Conservation (phyloP, 495 filamentous ascomycete genomes). For the Haplographium delicatum region DNA sequence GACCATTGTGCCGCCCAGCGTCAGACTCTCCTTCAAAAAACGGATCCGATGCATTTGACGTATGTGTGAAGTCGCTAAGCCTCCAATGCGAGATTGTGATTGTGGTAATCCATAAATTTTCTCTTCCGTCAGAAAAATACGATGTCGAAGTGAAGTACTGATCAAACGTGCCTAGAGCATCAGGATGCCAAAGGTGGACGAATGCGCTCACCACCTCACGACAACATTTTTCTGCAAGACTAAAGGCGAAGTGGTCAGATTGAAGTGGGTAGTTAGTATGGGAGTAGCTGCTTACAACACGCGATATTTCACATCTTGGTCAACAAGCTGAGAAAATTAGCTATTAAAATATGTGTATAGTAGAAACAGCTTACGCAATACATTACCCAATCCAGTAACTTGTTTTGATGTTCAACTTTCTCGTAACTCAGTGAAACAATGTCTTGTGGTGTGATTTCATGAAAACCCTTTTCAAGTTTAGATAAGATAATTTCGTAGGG, state of each 20-base stretch:
- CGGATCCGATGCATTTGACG: neutral
- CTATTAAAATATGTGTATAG: no score
- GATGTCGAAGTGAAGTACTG: slow-evolving; percentile 11
- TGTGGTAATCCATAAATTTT: slow-evolving; percentile 9
- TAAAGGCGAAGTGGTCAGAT: neutral
- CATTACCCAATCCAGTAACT: no score
- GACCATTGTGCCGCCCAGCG: neutral
- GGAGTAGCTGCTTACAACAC: slow-evolving; percentile 8
- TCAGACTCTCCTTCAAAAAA: neutral
- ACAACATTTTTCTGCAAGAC: slow-evolving; percentile 12
- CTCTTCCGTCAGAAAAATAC: neutral
- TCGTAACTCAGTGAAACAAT: no score
- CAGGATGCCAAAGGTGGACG: slow-evolving; percentile 15
- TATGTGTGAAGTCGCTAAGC: neutral
- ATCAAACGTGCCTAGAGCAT: slow-evolving; percentile 16
- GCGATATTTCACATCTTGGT: slow-evolving; percentile 7
- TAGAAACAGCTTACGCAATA: no score
- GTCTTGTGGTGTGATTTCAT: no score
- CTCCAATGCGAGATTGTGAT: slow-evolving; percentile 17
- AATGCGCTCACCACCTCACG: slow-evolving; percentile 6
- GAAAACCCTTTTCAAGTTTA: neutral
- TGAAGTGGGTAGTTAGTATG: neutral
- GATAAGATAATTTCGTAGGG: neutral
- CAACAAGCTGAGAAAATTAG: no score
- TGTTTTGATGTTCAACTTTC: no score